These are phyloP conservation scores for Marasmius fiardii DNA, from an alignment of 1,284 basidiomycete species.

Conservation along the genomic window DNA sequence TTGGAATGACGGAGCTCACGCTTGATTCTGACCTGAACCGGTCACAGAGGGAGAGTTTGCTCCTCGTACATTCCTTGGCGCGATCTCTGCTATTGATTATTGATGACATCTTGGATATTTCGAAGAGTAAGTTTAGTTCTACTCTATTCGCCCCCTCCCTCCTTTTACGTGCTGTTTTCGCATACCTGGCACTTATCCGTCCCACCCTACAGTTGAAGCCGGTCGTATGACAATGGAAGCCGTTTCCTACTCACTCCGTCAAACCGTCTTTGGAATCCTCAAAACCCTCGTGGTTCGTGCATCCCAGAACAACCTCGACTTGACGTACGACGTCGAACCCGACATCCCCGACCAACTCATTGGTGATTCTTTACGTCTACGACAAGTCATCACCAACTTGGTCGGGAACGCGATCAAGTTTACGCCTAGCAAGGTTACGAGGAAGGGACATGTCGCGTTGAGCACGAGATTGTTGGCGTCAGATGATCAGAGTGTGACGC, in stretches of 20 bases:
- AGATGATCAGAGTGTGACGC: conserved; percentile 77
- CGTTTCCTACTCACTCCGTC: conserved; percentile 95
- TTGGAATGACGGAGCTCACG: conserved; percentile 98
- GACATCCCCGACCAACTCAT: conserved; percentile 97
- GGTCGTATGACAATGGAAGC: conserved; percentile 99
- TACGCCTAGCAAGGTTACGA: conserved; percentile 72
- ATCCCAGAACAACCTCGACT: conserved; percentile 94
- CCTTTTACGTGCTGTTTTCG: background rate
- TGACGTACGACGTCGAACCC: conserved; percentile 95
- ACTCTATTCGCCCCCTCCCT: background rate
- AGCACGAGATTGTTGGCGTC: conserved; percentile 78
- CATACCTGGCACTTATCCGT: background rate
- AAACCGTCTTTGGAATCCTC: conserved; percentile 96
- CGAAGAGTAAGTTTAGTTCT: conserved; percentile 73
- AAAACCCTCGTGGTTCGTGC: conserved; percentile 98
- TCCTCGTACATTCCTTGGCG: conserved; percentile 94
- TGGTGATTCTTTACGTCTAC: conserved; percentile 91
- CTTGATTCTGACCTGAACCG: conserved; percentile 90
- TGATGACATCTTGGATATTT: conserved; percentile 97
- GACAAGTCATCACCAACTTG: conserved; percentile 93
- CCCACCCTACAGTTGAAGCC: conserved; percentile 72
- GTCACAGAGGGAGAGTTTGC: conserved; percentile 90
- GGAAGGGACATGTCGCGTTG: conserved; percentile 91
- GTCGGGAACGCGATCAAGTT: conserved; percentile 97
- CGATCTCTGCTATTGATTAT: conserved; percentile 95